A percentile compares a stretch with the other conserved stretches of the same genome.
Evolutionary conservation across 345 rosid species (phyloP).

Genomic region (Conringia planisiliqua): DNA sequence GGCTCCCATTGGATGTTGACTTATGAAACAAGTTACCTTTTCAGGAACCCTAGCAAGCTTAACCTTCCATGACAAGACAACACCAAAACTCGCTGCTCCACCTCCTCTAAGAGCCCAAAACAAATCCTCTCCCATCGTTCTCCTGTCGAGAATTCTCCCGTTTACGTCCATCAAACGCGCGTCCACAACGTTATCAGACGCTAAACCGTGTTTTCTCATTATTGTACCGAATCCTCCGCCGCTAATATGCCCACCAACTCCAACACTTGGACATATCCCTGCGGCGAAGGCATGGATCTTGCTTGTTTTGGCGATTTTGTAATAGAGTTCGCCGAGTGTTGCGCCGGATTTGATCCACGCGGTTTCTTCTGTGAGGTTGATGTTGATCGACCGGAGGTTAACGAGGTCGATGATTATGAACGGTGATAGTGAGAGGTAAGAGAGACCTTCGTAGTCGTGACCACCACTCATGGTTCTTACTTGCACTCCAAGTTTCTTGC

Average conservation of each 20-base stretch:
- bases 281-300: slow-evolving; percentile 51
- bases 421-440: slow-evolving; percentile 45
- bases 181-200: slow-evolving; percentile 55
- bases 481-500: slow-evolving; percentile 36
- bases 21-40: slow-evolving; percentile 37
- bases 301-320: slow-evolving; percentile 43
- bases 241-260: slow-evolving; percentile 57
- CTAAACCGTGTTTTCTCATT: slow-evolving; percentile 56
- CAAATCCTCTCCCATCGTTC: slow-evolving; percentile 39
- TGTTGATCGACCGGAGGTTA: slow-evolving; percentile 40
- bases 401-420: slow-evolving; percentile 49
- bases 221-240: slow-evolving; percentile 64
- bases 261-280: slow-evolving; percentile 58
- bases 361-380: slow-evolving; percentile 34
- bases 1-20: slow-evolving; percentile 25
- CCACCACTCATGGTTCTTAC: slow-evolving; percentile 67
- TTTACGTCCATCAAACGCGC: slow-evolving; percentile 47
- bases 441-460: slow-evolving; percentile 70
- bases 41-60: slow-evolving; percentile 38
- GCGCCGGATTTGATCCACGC: slow-evolving; percentile 73
- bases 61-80: slow-evolving; percentile 38
- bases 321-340: slow-evolving; percentile 55
- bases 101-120: slow-evolving; percentile 48
- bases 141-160: slow-evolving; percentile 42
- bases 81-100: slow-evolving; percentile 42